Evolutionary conservation across 1,284 basidiomycete species (phyloP), one percentile per base, ranked within the genome.

Genomic region (Phellinidium pouzarii): DNA sequence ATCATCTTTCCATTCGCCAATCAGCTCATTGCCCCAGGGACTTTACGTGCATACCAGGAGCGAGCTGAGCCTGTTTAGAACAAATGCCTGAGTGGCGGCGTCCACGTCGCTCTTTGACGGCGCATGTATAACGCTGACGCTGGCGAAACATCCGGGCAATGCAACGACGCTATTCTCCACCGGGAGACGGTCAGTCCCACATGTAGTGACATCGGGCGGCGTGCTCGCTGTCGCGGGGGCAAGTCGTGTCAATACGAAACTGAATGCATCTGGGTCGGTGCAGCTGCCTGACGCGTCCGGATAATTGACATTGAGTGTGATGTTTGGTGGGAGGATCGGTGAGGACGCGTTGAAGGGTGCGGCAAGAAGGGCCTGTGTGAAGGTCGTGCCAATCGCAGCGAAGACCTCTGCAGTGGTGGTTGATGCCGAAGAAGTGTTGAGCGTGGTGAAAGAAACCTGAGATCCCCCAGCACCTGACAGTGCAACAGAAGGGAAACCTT

Each of bases 251-350:
- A 56, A 31, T n/a, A 79, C 66, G 59, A 72, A 79, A 48, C 67
- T 64, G 65, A 68, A 75, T 55, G 66, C 67, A 3, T 61, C 58
- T 3, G 67, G 62, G 12, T 60, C 60, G 9, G 68, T 38, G 59
- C 76, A 78, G 27, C 59, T 64, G 9, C 50, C 53, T 37, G 68
- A 63, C 1, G 67, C 70, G 22, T 69, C 59, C 0, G 73, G 70
- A 63, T 72, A 78, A 65, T 80, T 79, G 58, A 79, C 75, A 61
- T 78, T 78, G 49, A 79, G 54, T 43, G 66, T 68, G 45, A 71
- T 66, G 25, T 67, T 67, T 0, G 62, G 38, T 2, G 76, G 75
- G 9, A 78, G 68, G 53, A 75, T 65, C 0, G 71, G 68, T 11
- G 58, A 57, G 25, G 60, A 54, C n/a, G 46, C 7, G 25, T n/a